Percentiles rank a stretch among this genome's conserved stretches.
Conservation (phyloP, 2,329 filamentous ascomycete genomes). For the Diaporthe australafricana region DNA sequence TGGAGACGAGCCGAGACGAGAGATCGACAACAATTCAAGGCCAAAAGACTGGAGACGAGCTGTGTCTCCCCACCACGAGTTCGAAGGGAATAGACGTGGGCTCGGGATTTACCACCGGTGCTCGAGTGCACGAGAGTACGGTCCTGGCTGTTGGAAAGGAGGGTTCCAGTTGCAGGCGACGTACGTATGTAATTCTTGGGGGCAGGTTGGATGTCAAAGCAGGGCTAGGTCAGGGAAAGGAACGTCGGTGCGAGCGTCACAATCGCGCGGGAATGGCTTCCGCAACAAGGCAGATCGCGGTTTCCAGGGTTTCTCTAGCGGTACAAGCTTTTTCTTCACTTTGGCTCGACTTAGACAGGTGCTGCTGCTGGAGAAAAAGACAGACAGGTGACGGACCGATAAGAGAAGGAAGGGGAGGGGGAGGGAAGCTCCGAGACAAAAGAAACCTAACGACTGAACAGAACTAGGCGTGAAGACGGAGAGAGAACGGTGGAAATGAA, state of each 20-base stretch:
- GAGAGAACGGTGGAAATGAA: background rate
- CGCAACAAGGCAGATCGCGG: conserved; percentile 19
- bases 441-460: background rate
- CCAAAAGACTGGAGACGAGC: conserved; percentile 9
- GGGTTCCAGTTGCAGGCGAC: background rate
- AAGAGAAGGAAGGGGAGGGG: background rate
- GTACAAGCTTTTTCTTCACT: conserved; percentile 18
- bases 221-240: background rate
- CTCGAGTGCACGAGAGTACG: conserved; percentile 1
- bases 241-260: conserved; percentile 11
- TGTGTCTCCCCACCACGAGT: conserved; percentile 2
- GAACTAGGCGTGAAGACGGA: background rate
- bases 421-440: conserved; percentile 20
- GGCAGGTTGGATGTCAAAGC: background rate
- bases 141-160: background rate
- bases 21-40: conserved; percentile 18
- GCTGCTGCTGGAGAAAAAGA: background rate
- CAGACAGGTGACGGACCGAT: too few species aligned
- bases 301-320: conserved; percentile 24
- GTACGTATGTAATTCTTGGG: too few species aligned
- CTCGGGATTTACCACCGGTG: background rate
- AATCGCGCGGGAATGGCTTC: conserved; percentile 12
- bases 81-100: background rate
- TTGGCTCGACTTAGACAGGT: background rate
- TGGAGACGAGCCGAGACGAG: conserved; percentile 25